Evolutionary conservation across 176 grass and related monocot species (phyloP).

Genomic region (Secale cereale): DNA sequence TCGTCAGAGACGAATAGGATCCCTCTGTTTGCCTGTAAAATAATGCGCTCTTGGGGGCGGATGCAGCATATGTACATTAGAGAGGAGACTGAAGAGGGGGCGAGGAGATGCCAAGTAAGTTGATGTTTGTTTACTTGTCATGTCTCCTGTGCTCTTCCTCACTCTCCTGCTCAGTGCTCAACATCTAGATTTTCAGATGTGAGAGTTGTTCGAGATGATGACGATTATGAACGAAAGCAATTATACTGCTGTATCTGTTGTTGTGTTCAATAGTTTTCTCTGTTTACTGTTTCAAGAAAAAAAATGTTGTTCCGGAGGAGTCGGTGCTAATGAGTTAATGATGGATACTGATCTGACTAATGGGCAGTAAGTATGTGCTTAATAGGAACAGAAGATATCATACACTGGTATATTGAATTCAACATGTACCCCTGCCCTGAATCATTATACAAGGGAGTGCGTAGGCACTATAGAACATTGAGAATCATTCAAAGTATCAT

Average conservation of each 20-base stretch:
- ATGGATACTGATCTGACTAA: not conserved
- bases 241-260: slow-evolving; percentile 19
- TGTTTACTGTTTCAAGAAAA: not conserved
- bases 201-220: slow-evolving; percentile 6
- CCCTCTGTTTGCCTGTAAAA: slow-evolving; percentile 12
- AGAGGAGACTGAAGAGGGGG: not conserved
- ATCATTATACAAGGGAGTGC: not conserved
- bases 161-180: slow-evolving; percentile 20
- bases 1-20: slow-evolving; percentile 43
- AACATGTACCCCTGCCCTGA: not conserved
- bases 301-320: not conserved
- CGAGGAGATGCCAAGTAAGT: slow-evolving; percentile 39
- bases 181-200: slow-evolving; percentile 39
- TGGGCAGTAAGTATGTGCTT: not conserved
- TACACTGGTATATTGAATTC: slow-evolving; percentile 1
- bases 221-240: slow-evolving; percentile 6
- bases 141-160: not conserved
- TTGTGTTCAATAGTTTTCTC: not conserved
- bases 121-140: slow-evolving; percentile 23
- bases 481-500: not conserved
- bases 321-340: not conserved
- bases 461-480: not conserved
- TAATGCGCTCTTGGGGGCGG: slow-evolving; percentile 1
- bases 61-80: slow-evolving; percentile 37
- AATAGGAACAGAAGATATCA: not conserved